Percentiles rank a stretch among this genome's conserved stretches.
Conservation (phyloP, 2,329 filamentous ascomycete genomes). For the Parafenestella ontariensis region DNA sequence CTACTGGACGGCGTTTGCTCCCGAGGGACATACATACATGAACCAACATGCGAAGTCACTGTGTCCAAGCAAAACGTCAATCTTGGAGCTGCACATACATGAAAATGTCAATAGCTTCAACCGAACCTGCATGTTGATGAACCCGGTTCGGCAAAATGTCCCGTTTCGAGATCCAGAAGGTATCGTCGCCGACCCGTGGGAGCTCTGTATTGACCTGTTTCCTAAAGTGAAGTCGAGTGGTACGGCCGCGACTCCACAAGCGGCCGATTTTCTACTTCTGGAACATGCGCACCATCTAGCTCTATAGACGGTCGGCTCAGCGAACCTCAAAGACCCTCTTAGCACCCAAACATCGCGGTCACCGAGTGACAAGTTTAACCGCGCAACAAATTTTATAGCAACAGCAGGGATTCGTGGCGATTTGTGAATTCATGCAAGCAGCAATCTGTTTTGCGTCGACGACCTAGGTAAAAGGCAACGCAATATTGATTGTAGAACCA, state of each 20-base stretch:
- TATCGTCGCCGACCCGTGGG: too few relatives aligned
- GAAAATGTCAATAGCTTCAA: too few relatives aligned
- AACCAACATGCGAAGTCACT: not conserved
- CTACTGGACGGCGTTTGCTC: slow-evolving; percentile 7
- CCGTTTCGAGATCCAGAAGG: not conserved
- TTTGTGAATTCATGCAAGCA: slow-evolving; percentile 6
- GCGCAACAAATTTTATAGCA: not conserved
- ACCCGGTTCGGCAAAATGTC: too few relatives aligned
- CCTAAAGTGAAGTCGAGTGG: not conserved
- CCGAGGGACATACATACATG: not conserved
- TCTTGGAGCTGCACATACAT: too few relatives aligned
- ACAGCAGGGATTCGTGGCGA: not conserved
- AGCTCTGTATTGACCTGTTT: too few relatives aligned
- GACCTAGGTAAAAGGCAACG: slow-evolving; percentile 3
- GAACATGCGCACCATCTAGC: slow-evolving; percentile 2
- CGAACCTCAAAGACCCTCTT: too few relatives aligned
- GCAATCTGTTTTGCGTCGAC: slow-evolving; percentile 5
- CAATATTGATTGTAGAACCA: slow-evolving; percentile 8
- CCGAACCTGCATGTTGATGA: too few relatives aligned
- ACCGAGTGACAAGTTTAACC: slow-evolving; percentile 9
- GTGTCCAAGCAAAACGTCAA: too few relatives aligned
- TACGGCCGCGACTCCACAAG: slow-evolving; percentile 4
- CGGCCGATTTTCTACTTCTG: slow-evolving; percentile 2
- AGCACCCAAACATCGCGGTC: too few relatives aligned
- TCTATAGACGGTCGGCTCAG: not conserved